These are phyloP conservation scores for Holtermannia corniformis DNA, from an alignment of 768 basidiomycete genomes.

Conservation along the genomic window DNA sequence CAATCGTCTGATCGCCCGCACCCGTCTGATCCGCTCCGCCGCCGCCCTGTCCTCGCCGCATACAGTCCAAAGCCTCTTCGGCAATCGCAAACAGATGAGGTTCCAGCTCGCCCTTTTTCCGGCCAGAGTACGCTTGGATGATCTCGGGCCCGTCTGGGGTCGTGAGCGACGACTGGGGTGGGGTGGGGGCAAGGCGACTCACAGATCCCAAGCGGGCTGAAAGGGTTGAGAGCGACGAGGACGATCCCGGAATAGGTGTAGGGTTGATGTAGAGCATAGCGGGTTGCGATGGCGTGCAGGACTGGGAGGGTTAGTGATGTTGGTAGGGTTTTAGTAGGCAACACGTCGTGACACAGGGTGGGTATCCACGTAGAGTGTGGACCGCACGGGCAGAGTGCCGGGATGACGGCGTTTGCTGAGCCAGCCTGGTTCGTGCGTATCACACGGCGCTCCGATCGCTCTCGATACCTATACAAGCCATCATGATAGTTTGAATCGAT, in stretches of 20 bases:
- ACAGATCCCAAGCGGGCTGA: conserved; percentile 88
- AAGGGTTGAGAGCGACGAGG: conserved; percentile 93
- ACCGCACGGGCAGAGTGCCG: background rate
- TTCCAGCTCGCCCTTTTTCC: conserved; percentile 86
- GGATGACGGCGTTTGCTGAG: background rate
- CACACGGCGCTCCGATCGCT: no score
- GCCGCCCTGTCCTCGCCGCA: conserved; percentile 54
- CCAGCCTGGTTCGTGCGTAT: no score
- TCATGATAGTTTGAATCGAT: no score
- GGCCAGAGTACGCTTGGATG: conserved; percentile 90
- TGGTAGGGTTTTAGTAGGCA: background rate
- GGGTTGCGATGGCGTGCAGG: conserved; percentile 90
- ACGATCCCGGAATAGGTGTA: conserved; percentile 99
- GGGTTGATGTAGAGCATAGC: conserved; percentile 93
- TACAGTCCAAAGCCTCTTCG: conserved; percentile 96
- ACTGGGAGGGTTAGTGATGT: conserved; percentile 50
- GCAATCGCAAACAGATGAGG: conserved; percentile 98
- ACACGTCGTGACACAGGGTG: conserved; percentile 1
- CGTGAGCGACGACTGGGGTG: background rate
- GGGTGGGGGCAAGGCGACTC: conserved; percentile 4
- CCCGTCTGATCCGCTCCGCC: conserved; percentile 47
- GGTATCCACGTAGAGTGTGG: background rate
- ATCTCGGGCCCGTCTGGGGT: conserved; percentile 71
- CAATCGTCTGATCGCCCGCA: conserved; percentile 92
- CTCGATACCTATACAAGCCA: no score